Evolutionary conservation across 2,329 filamentous ascomycete species (phyloP).

Genomic region (Colletotrichum brevisporum): DNA sequence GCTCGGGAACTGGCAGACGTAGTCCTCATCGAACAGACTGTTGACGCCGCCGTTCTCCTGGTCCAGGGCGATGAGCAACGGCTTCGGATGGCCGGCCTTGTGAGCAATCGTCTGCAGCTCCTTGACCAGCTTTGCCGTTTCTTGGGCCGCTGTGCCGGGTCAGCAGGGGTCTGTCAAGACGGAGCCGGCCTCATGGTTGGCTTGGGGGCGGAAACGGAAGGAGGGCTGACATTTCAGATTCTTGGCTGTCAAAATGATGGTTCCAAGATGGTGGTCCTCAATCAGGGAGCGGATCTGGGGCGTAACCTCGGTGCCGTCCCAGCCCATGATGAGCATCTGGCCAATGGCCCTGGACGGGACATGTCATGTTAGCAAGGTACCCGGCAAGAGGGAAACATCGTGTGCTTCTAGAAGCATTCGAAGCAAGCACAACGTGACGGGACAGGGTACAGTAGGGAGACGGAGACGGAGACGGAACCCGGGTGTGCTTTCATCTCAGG

Average conservation of each 20-base stretch:
- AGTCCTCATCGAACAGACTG: conserved; percentile 94
- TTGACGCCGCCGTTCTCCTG: conserved; percentile 99
- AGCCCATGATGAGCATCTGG: conserved; percentile 86
- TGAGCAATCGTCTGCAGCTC: conserved; percentile 94
- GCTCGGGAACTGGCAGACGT: conserved; percentile 95
- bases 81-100: conserved; percentile 89
- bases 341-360: conserved; percentile 72
- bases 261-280: conserved; percentile 88
- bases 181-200: not conserved
- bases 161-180: conserved; percentile 21
- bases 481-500: not conserved
- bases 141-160: conserved; percentile 79
- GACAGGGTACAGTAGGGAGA: conserved; percentile 4
- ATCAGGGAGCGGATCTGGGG: conserved; percentile 87
- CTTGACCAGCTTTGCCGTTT: conserved; percentile 88
- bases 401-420: conserved; percentile 17
- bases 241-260: conserved; percentile 86
- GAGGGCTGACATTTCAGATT: conserved; percentile 81
- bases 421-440: not conserved
- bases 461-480: not conserved
- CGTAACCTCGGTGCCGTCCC: conserved; percentile 87
- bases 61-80: conserved; percentile 90
- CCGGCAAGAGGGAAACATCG: not conserved
- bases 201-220: not conserved
- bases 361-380: conserved; percentile 37